Evolutionary conservation across 805 yeast genomes (phyloP), one percentile per base, ranked within the genome.

Genomic region (Saturnispora bothae): DNA sequence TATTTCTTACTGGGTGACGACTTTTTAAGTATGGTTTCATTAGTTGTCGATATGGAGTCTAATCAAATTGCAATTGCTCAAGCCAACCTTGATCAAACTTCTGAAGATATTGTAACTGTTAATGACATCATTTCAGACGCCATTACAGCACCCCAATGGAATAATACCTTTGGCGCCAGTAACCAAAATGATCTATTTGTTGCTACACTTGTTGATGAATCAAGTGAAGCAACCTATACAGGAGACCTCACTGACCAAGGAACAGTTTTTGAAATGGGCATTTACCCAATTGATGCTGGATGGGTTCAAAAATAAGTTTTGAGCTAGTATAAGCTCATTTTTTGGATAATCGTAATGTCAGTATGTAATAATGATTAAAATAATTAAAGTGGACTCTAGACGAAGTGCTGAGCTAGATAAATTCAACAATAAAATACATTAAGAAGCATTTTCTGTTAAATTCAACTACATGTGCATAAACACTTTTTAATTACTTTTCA

Each of bases 41-140:
- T 68, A 13, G 76, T 73, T 28, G 76, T 64, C 40, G 79, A 76
- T 52, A 49, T 74, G 36, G 76, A 73, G 16, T 59, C 61, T 30
- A 47, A 57, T 20, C 59, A 60, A 31, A 49, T 72, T 17, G 66
- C 66, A 1, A 30, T 72, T 14, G 78, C 76, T 3, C 73, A 40
- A 18, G 43, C 42, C 1, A 45, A 44, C 21, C 25, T 23, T 6
- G 14, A n/a, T 13, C 32, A 20, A 12, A 28, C 33, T 7, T 20
- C 17, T 7, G 12, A 20, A 16, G 16, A 22, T 16, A 23, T 44
- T 28, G 29, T 39, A 7, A 19, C 15, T 10, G 39, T 41, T 25
- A 28, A 29, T n/a, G 18, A 26, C 22, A 27, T 22, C 19, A 39
- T 44, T 25, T 10, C 16, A n/a, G 45, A 38, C 15, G 31, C 31